Percentiles rank a stretch among this genome's conserved stretches.
Evolutionary conservation across 2,329 filamentous ascomycete species (phyloP).

Genomic region (Bipolaris gigantea): DNA sequence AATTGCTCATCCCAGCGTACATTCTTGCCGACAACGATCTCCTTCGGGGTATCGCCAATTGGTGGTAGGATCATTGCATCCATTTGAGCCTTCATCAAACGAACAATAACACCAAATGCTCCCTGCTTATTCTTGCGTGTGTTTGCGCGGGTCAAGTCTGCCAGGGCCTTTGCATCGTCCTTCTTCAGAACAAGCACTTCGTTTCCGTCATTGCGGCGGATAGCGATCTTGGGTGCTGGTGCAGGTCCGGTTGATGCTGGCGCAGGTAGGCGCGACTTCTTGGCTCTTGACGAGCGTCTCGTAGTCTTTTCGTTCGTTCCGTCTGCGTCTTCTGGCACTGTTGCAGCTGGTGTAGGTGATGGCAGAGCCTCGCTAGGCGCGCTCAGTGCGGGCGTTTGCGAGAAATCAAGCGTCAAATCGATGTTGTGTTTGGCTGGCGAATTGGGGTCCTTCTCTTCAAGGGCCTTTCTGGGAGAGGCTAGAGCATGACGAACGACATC

Average conservation of each 20-base stretch:
- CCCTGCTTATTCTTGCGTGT: conserved; percentile 56
- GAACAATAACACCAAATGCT: conserved; percentile 47
- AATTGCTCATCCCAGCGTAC: conserved; percentile 54
- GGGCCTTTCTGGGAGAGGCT: conserved; percentile 49
- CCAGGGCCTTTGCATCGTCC: conserved; percentile 53
- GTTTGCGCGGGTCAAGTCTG: conserved; percentile 51
- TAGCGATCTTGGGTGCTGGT: conserved; percentile 47
- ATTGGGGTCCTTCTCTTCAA: conserved; percentile 53
- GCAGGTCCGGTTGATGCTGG: conserved; percentile 23
- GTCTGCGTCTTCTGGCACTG: conserved; percentile 16
- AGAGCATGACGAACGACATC: conserved; percentile 52
- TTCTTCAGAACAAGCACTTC: conserved; percentile 52
- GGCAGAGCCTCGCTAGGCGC: conserved; percentile 18
- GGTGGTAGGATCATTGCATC: conserved; percentile 29
- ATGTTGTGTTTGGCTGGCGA: conserved; percentile 47
- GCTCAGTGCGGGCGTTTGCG: conserved; percentile 32
- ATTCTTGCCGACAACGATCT: conserved; percentile 32
- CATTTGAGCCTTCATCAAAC: conserved; percentile 47
- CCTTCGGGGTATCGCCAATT: conserved; percentile 16
- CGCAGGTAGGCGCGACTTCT: conserved; percentile 41
- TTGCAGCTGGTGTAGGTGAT: conserved; percentile 20
- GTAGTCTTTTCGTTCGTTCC: conserved; percentile 24
- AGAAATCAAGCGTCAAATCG: conserved; percentile 37
- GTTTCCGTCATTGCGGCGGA: conserved; percentile 47
- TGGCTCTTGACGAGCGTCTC: conserved; percentile 40